Conservation (phyloP, 2,329 filamentous ascomycete genomes). For the Epichloe sp. region DNA sequence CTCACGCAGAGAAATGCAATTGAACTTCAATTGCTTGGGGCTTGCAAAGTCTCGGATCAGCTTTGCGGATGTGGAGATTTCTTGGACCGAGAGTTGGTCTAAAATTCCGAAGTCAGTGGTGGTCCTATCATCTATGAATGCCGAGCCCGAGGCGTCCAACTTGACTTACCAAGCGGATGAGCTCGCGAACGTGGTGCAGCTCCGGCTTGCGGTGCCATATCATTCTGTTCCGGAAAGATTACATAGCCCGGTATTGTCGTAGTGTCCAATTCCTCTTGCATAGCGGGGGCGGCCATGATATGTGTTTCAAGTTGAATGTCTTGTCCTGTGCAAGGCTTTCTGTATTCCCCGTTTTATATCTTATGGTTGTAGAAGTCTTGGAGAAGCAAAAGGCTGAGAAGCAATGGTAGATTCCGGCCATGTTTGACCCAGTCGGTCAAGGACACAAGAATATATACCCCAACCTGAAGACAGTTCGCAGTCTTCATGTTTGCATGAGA, state of each 20-base stretch:
- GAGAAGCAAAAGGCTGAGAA: not conserved
- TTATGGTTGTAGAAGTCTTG: not conserved
- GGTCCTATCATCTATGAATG: not conserved
- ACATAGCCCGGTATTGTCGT: slow-evolving; percentile 31
- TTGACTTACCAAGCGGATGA: slow-evolving; percentile 24
- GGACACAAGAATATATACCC: slow-evolving; percentile 2
- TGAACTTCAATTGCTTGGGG: slow-evolving; percentile 30
- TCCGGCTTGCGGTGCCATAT: slow-evolving; percentile 22
- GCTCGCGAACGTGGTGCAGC: slow-evolving; percentile 16
- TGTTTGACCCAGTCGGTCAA: not conserved
- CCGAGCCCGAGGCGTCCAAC: not conserved
- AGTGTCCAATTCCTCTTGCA: slow-evolving; percentile 19
- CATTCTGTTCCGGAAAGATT: slow-evolving; percentile 30
- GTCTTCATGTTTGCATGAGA: not conserved
- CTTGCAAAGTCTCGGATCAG: slow-evolving; percentile 29
- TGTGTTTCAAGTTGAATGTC: not conserved
- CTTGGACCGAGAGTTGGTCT: slow-evolving; percentile 40
- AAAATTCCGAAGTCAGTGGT: not conserved
- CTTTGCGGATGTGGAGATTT: slow-evolving; percentile 37
- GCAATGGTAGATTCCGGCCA: not conserved
- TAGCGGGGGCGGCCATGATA: slow-evolving; percentile 10
- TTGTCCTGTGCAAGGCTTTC: not conserved
- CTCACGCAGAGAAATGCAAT: slow-evolving; percentile 54
- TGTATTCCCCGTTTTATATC: not conserved
- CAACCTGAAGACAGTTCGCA: not conserved